Evolutionary conservation across 2,329 filamentous ascomycete genomes (phyloP), one percentile per base, ranked within the genome.

Genomic region (Fusarium domesticum): DNA sequence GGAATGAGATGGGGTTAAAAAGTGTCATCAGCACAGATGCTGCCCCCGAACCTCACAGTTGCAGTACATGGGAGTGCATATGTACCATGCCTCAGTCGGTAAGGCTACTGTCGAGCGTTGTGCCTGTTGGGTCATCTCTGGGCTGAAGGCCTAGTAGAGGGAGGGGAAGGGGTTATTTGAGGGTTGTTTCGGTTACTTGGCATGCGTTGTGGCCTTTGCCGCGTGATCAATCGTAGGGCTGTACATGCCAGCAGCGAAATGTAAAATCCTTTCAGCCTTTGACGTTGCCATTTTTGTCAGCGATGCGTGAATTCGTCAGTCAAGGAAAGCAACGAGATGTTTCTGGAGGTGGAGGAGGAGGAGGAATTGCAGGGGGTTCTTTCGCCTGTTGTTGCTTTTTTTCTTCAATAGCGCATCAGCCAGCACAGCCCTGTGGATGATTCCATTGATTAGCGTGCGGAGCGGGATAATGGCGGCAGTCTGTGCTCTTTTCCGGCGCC

Each of bases 31-130:
- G 23, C 23, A 33, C 16, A 7, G 14, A 15, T 33, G 7, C 7
- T 28, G 25, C 16, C n/a, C 31, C 31, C n/a, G 14, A 15, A 7
- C 25, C 31, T 15, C n/a, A 33, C 16, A 10, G 11, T 17, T 33
- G 31, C 8, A n/a, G n/a, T 17, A 14, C n/a, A 33, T 35, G 39
- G 17, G 14, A 54, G 32, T 55, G 45, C 52, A 54, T 54, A 36
- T 44, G 47, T 39, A 54, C 51, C 52, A 47, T 53, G 42, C 48
- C 52, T 37, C 42, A 50, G 51, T 54, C 39, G 52, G 52, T 55
- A 54, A 54, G 51, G 30, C 48, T 38, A 50, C 44, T 44, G 34
- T 32, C 23, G 23, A 28, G 23, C 23, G 8, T 10, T 28, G 4
- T 28, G 23, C 23, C 14, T 28, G 23, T 28, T 28, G 23, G 23